Conservation (phyloP, 1,139 yeast species). For the Candida sp. region DNA sequence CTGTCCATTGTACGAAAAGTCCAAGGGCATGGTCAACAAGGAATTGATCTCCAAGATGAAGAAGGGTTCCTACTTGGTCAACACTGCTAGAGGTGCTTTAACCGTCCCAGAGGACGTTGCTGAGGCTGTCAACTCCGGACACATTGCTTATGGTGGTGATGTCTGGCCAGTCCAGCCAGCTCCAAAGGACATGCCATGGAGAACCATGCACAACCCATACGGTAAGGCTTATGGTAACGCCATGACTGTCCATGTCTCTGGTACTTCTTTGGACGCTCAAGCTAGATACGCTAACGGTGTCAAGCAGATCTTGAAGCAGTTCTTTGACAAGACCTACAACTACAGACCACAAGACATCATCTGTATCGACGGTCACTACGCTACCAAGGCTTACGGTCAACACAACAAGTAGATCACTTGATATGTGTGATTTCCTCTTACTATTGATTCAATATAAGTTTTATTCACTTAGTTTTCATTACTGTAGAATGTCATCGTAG, state of each 20-base stretch:
- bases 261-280: conserved; percentile 84
- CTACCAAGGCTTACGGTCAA: conserved; percentile 59
- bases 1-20: conserved; percentile 76
- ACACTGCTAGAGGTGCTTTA: conserved; percentile 88
- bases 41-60: conserved; percentile 73
- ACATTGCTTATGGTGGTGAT: conserved; percentile 80
- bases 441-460: neutral
- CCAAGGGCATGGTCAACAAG: conserved; percentile 71
- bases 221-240: conserved; percentile 72
- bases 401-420: neutral
- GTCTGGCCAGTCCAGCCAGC: conserved; percentile 89
- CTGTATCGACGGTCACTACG: conserved; percentile 73
- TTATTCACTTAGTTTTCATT: neutral
- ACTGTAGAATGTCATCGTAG: neutral
- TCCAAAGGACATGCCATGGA: conserved; percentile 78
- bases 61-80: conserved; percentile 77
- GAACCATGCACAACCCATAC: conserved; percentile 63
- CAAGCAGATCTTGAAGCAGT: conserved; percentile 63
- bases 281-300: conserved; percentile 74
- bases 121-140: conserved; percentile 71
- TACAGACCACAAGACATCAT: conserved; percentile 79
- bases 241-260: conserved; percentile 85
- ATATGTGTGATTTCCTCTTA: neutral
- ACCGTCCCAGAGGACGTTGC: conserved; percentile 77
- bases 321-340: conserved; percentile 63